Conservation (phyloP, 345 rosid genomes). For the Nasturtium officinale region DNA sequence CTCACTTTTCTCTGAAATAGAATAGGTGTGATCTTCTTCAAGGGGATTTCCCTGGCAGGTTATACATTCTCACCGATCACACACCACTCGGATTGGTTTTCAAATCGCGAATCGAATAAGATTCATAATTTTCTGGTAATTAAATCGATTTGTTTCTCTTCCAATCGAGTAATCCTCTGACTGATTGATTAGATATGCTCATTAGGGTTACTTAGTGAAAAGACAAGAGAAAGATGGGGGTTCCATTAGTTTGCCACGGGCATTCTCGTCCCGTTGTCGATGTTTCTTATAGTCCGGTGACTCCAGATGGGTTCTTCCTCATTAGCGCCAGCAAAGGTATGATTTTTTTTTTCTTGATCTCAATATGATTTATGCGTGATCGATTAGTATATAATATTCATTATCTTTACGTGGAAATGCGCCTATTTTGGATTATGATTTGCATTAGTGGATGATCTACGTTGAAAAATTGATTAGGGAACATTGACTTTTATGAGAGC, state of each 20-base stretch:
- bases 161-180: background rate
- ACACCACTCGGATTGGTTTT: constrained; percentile 24
- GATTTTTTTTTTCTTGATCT: constrained; percentile 1
- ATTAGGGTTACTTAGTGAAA: constrained; percentile 33
- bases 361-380: constrained; percentile 6
- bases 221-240: constrained; percentile 60
- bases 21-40: constrained; percentile 28
- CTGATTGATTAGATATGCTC: constrained; percentile 11
- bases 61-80: constrained; percentile 27
- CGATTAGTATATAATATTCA: constrained; percentile 7
- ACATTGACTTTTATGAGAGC: background rate
- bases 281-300: constrained; percentile 71
- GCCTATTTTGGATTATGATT: constrained; percentile 13
- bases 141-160: background rate
- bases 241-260: constrained; percentile 81
- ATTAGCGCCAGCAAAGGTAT: constrained; percentile 86
- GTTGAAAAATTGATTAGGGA: background rate
- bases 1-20: no score
- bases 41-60: constrained; percentile 16
- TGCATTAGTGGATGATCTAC: background rate
- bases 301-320: constrained; percentile 86
- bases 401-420: constrained; percentile 6
- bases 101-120: background rate
- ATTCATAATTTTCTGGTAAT: constrained; percentile 3
- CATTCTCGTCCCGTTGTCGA: constrained; percentile 89